A percentile compares a stretch with the other conserved stretches of the same genome.
phyloP scores from a whole-genome alignment of 78 protist genomes.

The Bigelowiella natans region DNA sequence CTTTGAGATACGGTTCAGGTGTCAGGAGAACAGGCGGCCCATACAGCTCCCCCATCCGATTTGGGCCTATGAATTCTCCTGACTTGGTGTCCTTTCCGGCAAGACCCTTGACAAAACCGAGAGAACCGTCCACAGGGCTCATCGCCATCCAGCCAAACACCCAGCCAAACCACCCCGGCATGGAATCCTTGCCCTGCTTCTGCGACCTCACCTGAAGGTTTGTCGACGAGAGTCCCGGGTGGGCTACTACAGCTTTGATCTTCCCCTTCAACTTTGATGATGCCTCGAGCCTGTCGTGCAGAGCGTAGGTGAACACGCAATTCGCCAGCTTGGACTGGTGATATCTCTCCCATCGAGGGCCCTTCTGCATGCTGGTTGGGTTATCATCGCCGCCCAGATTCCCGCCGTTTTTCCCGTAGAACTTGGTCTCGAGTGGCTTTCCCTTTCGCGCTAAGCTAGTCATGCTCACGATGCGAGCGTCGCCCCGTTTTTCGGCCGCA shows the following conservation, averaged over 20 bases:
- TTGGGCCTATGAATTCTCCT: too few species aligned
- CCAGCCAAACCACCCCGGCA: too few species aligned
- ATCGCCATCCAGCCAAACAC: too few species aligned
- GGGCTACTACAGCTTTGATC: not conserved
- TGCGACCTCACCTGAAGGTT: conserved; percentile 17
- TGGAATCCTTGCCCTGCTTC: too few species aligned
- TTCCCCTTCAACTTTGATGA: not conserved
- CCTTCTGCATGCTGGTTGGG: not conserved
- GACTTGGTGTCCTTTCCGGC: too few species aligned
- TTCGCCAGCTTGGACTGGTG: conserved; percentile 43
- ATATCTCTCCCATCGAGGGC: not conserved
- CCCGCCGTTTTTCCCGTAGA: not conserved
- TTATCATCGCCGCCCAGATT: not conserved
- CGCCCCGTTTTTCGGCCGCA: conserved; percentile 16
- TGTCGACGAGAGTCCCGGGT: conserved; percentile 26
- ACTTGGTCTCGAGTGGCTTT: not conserved
- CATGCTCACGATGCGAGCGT: conserved; percentile 23
- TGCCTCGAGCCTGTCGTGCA: not conserved
- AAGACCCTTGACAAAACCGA: too few species aligned
- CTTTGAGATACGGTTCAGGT: too few species aligned
- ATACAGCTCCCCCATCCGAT: too few species aligned
- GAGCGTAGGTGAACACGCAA: conserved; percentile 16
- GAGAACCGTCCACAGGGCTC: too few species aligned
- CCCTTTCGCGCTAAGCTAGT: not conserved
- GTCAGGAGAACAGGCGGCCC: too few species aligned